These are phyloP conservation scores for Mucuna pruriens DNA, from an alignment of 306 rosid species.

Conservation along the genomic window DNA sequence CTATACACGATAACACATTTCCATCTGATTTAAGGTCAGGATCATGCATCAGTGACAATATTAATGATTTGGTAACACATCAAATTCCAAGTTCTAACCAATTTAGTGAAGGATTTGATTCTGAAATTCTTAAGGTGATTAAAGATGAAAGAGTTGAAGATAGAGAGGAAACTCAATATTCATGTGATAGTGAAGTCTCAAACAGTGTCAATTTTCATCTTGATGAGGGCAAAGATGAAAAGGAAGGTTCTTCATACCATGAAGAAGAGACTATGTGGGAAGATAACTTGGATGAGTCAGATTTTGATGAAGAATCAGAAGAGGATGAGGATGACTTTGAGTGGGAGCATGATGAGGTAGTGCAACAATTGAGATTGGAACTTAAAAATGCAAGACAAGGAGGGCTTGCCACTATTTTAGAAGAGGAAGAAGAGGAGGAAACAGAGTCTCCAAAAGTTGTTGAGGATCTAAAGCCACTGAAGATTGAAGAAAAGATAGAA, in stretches of 20 bases:
- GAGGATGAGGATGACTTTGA: conserved; percentile 45
- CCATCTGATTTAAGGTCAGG: conserved; percentile 26
- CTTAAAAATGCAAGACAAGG: conserved; percentile 64
- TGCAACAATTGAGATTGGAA: conserved; percentile 66
- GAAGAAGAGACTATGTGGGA: conserved; percentile 12
- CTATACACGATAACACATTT: neutral
- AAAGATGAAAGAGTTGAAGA: conserved; percentile 8
- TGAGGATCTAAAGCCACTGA: conserved; percentile 56
- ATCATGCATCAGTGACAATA: neutral
- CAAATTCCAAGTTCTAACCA: neutral
- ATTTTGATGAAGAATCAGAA: conserved; percentile 38
- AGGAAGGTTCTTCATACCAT: neutral
- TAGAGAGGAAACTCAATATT: conserved; percentile 7
- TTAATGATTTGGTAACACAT: conserved; percentile 10
- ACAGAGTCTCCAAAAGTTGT: conserved; percentile 45
- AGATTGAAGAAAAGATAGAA: conserved; percentile 56
- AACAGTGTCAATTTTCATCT: neutral
- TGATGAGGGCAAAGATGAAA: neutral
- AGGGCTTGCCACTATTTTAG: conserved; percentile 74
- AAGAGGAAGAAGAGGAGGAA: conserved; percentile 58
- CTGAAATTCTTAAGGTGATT: neutral
- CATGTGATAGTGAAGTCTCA: conserved; percentile 3
- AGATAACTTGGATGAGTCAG: conserved; percentile 18
- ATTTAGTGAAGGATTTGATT: conserved; percentile 5
- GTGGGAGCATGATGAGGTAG: conserved; percentile 63